Evolutionary conservation across 306 rosid species (phyloP), one percentile per base, ranked within the genome.

Genomic region (Alnus glutinosa): DNA sequence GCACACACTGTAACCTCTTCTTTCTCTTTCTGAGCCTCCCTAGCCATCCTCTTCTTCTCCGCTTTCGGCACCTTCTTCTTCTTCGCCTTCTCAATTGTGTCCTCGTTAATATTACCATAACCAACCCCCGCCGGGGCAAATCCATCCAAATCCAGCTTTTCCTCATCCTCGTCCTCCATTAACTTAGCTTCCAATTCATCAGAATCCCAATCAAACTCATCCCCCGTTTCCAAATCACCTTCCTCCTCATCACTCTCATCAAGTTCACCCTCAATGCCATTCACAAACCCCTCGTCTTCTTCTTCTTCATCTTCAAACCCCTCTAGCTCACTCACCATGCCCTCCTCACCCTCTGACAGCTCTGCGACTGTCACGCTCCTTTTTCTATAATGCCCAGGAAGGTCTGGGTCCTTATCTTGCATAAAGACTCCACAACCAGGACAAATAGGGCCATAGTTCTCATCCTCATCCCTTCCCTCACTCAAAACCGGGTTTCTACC

Each of bases 401-500:
- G 83, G 70, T 92, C 79, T 52, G 88, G 87, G 76, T 90, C 90
- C 52, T 83, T 75, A 83, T 92, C 93, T 87, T 92, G 98, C 97
- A 94, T 87, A 70, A 88, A 94, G 58, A 94, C 90, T 61, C 98
- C 98, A 88, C 98, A 94, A n/a, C 98, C 98, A 59, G 97, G 97
- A 81, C 97, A 94, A 70, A 92, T 79, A 49, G 85, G 89, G 13
- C 94, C 98, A 80, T 76, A 81, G 64, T 71, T 82, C 80, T 92
- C 97, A 77, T 94, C 97, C 78, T 88, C 97, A 75, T 94, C 97
- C 81, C 98, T 89, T 9, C 98, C 97, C 82, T 94, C 98, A 78
- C 97, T 92, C 82, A 92, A 72, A 71, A 94, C n/a, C 0, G 89
- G 89, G 50, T 73, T 87, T 55, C 83, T 78, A 72, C 88, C 58